Conservation (phyloP, 805 yeast species). For the Komagataella kurtzmanii region DNA sequence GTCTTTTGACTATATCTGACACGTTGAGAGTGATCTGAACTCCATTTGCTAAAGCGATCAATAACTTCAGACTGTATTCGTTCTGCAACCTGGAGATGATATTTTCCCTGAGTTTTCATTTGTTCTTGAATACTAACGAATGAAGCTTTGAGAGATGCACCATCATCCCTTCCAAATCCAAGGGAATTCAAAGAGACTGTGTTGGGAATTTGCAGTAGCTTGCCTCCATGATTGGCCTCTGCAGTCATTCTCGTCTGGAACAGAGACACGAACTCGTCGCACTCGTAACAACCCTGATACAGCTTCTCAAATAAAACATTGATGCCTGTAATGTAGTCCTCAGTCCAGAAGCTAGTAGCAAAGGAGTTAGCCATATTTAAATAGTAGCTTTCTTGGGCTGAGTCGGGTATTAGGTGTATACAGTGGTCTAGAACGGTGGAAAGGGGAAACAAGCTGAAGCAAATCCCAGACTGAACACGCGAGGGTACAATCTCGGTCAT, state of each 20-base stretch:
- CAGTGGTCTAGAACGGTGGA: neutral
- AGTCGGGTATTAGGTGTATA: conserved; percentile 17
- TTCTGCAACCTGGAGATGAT: conserved; percentile 47
- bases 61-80: conserved; percentile 48
- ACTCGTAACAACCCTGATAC: conserved; percentile 54
- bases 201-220: conserved; percentile 16
- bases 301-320: conserved; percentile 36
- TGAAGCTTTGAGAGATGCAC: conserved; percentile 51
- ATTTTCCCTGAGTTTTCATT: conserved; percentile 42
- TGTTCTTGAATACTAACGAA: conserved; percentile 41
- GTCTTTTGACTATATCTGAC: conserved; percentile 46
- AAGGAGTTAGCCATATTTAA: conserved; percentile 24
- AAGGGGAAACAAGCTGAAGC: neutral
- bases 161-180: conserved; percentile 40
- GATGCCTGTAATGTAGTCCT: conserved; percentile 44
- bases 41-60: conserved; percentile 65
- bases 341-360: conserved; percentile 69
- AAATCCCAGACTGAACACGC: neutral
- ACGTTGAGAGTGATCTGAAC: conserved; percentile 56
- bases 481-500: neutral
- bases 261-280: conserved; percentile 51
- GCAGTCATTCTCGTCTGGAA: conserved; percentile 61
- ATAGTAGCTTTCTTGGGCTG: neutral
- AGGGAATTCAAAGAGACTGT: conserved; percentile 8
- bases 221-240: conserved; percentile 53